phyloP scores from a whole-genome alignment of 1,284 basidiomycete species.

The Gymnopus androsaceus region DNA sequence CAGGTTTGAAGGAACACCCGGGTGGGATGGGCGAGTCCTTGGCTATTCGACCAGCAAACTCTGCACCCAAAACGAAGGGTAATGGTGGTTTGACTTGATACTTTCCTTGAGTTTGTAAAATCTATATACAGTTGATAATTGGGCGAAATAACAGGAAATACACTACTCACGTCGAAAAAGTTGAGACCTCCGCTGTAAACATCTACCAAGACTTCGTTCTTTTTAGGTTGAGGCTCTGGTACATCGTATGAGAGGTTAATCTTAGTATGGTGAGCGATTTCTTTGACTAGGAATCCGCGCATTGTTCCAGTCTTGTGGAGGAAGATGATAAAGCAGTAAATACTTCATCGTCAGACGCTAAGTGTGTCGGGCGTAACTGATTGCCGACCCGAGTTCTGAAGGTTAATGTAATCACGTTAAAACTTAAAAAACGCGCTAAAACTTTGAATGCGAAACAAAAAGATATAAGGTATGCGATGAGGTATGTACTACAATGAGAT shows the following conservation, averaged over 20 bases:
- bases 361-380: neutral
- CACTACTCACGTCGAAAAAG: constrained; percentile 70
- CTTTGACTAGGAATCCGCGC: constrained; percentile 77
- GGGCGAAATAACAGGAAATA: neutral
- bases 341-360: neutral
- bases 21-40: constrained; percentile 77
- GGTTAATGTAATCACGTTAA: too few species aligned
- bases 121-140: constrained; percentile 41
- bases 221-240: constrained; percentile 57
- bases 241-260: constrained; percentile 60
- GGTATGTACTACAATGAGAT: constrained; percentile 15
- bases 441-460: neutral
- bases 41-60: constrained; percentile 75
- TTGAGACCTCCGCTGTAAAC: constrained; percentile 79
- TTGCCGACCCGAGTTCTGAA: neutral
- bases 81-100: constrained; percentile 83
- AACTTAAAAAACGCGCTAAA: too few species aligned
- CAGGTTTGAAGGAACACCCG: constrained; percentile 79
- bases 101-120: constrained; percentile 85
- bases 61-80: constrained; percentile 82
- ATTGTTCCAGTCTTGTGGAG: constrained; percentile 32
- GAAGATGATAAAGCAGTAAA: neutral
- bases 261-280: constrained; percentile 75
- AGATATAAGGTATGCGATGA: constrained; percentile 1
- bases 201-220: constrained; percentile 77